Evolutionary conservation across 768 basidiomycete species (phyloP).

Genomic region (Mycena venus): DNA sequence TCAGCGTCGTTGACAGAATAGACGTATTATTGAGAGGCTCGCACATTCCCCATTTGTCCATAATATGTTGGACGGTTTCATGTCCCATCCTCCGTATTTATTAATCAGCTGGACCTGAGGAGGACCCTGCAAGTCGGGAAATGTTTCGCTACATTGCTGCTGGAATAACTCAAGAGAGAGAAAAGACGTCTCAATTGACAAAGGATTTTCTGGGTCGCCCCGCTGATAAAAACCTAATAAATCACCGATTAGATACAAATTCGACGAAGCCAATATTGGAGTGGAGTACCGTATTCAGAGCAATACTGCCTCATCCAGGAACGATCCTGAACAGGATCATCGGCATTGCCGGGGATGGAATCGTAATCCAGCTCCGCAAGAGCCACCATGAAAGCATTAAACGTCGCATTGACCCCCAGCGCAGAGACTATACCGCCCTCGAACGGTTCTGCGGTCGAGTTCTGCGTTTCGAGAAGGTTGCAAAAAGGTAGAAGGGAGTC

Average conservation of each 20-base stretch:
- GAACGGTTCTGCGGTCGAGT: slow-evolving; percentile 51
- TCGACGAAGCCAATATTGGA: background rate
- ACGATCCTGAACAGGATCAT: slow-evolving; percentile 58
- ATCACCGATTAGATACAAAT: background rate
- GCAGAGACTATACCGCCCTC: slow-evolving; percentile 55
- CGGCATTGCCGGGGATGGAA: slow-evolving; percentile 53
- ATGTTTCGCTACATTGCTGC: slow-evolving; percentile 56
- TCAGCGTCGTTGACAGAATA: background rate
- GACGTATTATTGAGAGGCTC: slow-evolving; percentile 27
- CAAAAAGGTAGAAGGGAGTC: slow-evolving; percentile 62
- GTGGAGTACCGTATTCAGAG: slow-evolving; percentile 59
- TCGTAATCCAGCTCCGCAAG: slow-evolving; percentile 61
- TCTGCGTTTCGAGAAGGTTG: slow-evolving; percentile 60
- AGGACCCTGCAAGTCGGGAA: slow-evolving; percentile 52
- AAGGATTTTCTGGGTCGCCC: slow-evolving; percentile 57
- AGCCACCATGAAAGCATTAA: slow-evolving; percentile 57
- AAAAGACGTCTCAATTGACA: slow-evolving; percentile 64
- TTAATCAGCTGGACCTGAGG: slow-evolving; percentile 61
- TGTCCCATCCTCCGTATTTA: slow-evolving; percentile 67
- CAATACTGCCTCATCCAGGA: slow-evolving; percentile 71
- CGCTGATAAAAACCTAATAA: slow-evolving; percentile 60
- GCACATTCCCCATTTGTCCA: slow-evolving; percentile 68
- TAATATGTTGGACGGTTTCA: slow-evolving; percentile 62
- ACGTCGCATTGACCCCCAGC: slow-evolving; percentile 49
- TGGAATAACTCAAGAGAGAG: slow-evolving; percentile 61